Evolutionary conservation across 306 rosid species (phyloP).

Genomic region (Luffa aegyptiaca): DNA sequence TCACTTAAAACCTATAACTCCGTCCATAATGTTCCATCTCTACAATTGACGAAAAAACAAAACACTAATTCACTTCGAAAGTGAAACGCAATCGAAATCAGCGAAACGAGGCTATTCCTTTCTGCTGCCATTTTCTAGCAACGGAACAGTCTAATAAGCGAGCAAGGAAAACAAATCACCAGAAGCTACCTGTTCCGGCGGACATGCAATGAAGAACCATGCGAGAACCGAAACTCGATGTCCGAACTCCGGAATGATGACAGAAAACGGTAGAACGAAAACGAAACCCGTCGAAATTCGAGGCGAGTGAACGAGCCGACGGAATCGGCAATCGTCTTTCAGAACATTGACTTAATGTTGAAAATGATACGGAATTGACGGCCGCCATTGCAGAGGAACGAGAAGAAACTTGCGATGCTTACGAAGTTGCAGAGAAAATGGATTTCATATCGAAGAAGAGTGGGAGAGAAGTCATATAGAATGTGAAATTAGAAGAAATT

Average conservation of each 20-base stretch:
- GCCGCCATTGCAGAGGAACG: conserved; percentile 45
- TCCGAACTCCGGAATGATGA: conserved; percentile 24
- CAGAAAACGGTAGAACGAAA: conserved; percentile 26
- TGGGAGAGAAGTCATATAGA: conserved; percentile 8
- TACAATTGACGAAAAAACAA: not conserved
- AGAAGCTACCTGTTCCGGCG: conserved; percentile 35
- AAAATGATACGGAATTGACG: conserved; percentile 55
- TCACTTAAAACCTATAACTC: not conserved
- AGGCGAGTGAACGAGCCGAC: conserved; percentile 35
- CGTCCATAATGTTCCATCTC: not conserved
- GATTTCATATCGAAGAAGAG: conserved; percentile 18
- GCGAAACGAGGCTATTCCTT: not conserved
- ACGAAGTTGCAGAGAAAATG: conserved; percentile 22
- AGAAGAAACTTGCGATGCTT: not conserved
- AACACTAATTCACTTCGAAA: not conserved
- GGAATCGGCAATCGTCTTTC: conserved; percentile 27
- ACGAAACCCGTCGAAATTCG: conserved; percentile 30
- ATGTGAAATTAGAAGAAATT: conserved; percentile 5
- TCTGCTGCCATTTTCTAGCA: not conserved
- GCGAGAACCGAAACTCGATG: conserved; percentile 28
- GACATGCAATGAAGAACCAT: conserved; percentile 64
- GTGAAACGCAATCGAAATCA: not conserved
- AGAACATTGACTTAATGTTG: conserved; percentile 40
- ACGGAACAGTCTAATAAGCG: not conserved
- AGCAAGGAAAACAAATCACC: not conserved